Conservation (phyloP, 176 grass and related monocot species). For the Tillandsia fasciculata region DNA sequence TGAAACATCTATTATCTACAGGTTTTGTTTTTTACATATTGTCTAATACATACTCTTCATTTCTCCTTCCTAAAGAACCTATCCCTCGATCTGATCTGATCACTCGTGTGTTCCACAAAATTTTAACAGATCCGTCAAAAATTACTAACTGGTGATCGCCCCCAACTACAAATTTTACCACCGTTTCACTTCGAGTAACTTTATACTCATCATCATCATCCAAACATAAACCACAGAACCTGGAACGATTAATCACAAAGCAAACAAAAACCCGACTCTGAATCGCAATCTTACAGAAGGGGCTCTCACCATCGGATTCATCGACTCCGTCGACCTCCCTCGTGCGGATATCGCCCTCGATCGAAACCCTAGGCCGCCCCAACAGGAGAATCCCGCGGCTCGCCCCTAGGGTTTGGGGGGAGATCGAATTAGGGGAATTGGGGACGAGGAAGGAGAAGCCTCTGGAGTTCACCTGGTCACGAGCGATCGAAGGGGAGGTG, state of each 20-base stretch:
- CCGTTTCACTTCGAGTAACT: too few relatives aligned
- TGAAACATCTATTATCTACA: too few relatives aligned
- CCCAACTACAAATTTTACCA: too few relatives aligned
- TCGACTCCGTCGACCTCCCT: conserved; percentile 8
- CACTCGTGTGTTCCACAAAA: too few relatives aligned
- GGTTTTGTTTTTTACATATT: too few relatives aligned
- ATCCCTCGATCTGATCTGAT: too few relatives aligned
- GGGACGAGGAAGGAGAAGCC: neutral
- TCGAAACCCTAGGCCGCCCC: conserved; percentile 15
- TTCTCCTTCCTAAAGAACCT: too few relatives aligned
- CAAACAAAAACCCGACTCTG: neutral
- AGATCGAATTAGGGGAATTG: conserved; percentile 2
- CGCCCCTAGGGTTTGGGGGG: neutral
- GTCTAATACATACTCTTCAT: too few relatives aligned
- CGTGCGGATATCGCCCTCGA: conserved; percentile 6
- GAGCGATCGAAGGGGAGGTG: conserved; percentile 10
- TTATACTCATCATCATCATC: too few relatives aligned
- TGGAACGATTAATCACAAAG: neutral
- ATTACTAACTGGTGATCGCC: too few relatives aligned
- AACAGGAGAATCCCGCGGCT: neutral
- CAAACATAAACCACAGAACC: neutral
- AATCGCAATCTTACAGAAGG: neutral
- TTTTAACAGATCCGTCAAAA: too few relatives aligned
- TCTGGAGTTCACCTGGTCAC: conserved; percentile 11
- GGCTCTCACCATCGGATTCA: conserved; percentile 7